A percentile compares a stretch with the other conserved stretches of the same genome.
Evolutionary conservation across 805 yeast species (phyloP).

Genomic region (Candida nemodendra): DNA sequence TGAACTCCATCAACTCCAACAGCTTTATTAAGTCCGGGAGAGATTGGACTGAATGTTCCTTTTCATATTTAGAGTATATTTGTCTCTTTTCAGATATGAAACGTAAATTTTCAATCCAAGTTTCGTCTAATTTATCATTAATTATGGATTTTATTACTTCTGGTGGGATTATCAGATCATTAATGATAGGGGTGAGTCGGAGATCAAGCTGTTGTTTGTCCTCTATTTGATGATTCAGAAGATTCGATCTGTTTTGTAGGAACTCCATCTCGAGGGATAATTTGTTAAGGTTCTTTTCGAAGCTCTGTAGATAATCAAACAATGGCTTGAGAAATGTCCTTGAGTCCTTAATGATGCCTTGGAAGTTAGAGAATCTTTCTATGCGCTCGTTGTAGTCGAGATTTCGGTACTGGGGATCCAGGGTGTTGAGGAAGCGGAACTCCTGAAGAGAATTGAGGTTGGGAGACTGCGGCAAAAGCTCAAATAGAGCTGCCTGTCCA

Average conservation of each 20-base stretch:
- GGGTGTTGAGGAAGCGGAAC: conserved; percentile 20
- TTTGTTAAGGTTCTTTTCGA: conserved; percentile 55
- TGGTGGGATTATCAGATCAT: conserved; percentile 76
- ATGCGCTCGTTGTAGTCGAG: conserved; percentile 21
- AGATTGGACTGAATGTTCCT: conserved; percentile 14
- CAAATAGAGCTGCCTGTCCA: conserved; percentile 13
- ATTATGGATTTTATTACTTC: conserved; percentile 57
- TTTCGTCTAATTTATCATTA: conserved; percentile 51
- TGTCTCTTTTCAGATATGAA: conserved; percentile 58
- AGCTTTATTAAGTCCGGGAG: conserved; percentile 25
- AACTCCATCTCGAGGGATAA: conserved; percentile 61
- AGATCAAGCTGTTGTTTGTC: conserved; percentile 47
- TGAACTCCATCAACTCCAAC: conserved; percentile 54
- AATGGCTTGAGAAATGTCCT: conserved; percentile 46
- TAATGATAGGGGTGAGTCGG: conserved; percentile 69
- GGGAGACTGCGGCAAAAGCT: conserved; percentile 6
- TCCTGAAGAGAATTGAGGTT: conserved; percentile 22
- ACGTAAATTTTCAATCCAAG: conserved; percentile 67
- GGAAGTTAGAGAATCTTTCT: conserved; percentile 22
- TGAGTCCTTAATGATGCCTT: conserved; percentile 31
- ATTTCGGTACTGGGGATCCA: conserved; percentile 13
- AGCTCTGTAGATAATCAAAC: conserved; percentile 48
- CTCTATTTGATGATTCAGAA: conserved; percentile 46
- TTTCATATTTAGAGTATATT: conserved; percentile 44
- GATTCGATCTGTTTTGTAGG: conserved; percentile 52